Evolutionary conservation across 306 rosid species (phyloP), one percentile per base, ranked within the genome.

Genomic region (Phaseolus lunatus): DNA sequence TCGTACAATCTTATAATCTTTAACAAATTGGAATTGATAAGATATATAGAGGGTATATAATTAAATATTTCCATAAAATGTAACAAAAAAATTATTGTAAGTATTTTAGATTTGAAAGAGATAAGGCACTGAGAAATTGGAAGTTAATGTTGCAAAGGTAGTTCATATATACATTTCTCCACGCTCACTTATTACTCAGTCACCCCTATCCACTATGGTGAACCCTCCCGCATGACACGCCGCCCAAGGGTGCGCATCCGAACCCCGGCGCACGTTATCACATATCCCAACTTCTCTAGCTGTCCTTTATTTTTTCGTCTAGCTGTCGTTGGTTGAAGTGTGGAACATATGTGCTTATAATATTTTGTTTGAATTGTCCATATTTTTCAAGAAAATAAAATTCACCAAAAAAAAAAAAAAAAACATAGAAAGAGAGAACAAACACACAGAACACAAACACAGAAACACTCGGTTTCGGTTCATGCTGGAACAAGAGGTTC

Each of bases 401-500:
- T 63, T 18, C 15, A 64, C 3, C 9, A 4, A 26, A 15, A 18
- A 47, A 68, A 20, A 20, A n/a, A 5, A 5, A 5, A 18, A 35
- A 37, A 14, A 61, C 22, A 67, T 31, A 48, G 10, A 49, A 26
- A 26, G 37, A 77, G 63, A 82, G 73, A 6, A 26, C 58, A 6
- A 26, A 59, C 35, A 24, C 65, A 59, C 5, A 27, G 1, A 20
- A 18, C 15, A 10, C n/a, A 5, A 3, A 53, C 52, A 47, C 52
- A 29, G 15, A 29, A 72, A 80, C 26, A 81, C 59, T 84, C 58
- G 78, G 78, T 65, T 70, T 86, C 76, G 86, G 86, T 90, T 86
- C 97, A 90, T 89, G 90, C 90, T 89, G 89, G 84, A 85, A 39
- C 44, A 9, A 84, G 81, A 83, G 79, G 75, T 72, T 82, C 86